Conservation (phyloP, 306 rosid species). For the Neltuma alba region DNA sequence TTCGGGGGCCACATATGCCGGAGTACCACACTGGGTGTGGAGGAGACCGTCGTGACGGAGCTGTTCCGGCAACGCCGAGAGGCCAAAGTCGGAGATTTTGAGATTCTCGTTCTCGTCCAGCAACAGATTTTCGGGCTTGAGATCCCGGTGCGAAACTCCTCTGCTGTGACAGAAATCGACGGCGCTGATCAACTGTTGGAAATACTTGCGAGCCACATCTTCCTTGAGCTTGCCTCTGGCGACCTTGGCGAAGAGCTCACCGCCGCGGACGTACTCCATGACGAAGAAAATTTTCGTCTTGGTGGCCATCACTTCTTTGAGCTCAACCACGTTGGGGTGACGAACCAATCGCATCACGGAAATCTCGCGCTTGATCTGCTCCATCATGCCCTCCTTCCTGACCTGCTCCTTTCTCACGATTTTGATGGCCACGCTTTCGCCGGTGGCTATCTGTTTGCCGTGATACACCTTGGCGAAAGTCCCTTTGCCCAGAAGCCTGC, state of each 20-base stretch:
- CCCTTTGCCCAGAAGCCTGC: constrained; percentile 75
- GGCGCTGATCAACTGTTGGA: constrained; percentile 75
- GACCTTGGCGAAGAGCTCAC: constrained; percentile 71
- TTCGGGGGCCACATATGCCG: constrained; percentile 77
- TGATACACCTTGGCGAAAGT: constrained; percentile 80
- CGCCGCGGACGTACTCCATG: constrained; percentile 71
- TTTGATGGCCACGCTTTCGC: constrained; percentile 72
- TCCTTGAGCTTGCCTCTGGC: constrained; percentile 60
- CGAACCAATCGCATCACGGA: constrained; percentile 62
- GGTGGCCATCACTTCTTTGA: constrained; percentile 73
- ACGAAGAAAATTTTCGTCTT: constrained; percentile 65
- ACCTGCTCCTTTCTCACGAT: constrained; percentile 61
- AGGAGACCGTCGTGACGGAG: constrained; percentile 59
- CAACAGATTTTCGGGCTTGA: constrained; percentile 70
- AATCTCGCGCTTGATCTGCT: constrained; percentile 73
- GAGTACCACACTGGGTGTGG: constrained; percentile 79
- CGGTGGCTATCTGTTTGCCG: constrained; percentile 51
- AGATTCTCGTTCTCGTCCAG: constrained; percentile 65
- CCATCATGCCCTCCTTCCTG: constrained; percentile 66
- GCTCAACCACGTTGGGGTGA: constrained; percentile 65
- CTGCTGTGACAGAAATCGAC: constrained; percentile 75
- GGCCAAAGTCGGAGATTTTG: constrained; percentile 71
- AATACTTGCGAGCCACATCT: constrained; percentile 58
- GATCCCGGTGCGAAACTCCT: constrained; percentile 67
- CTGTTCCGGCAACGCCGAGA: constrained; percentile 68